Percentiles rank a stretch among this genome's conserved stretches.
Evolutionary conservation across 2,329 filamentous ascomycete species (phyloP).

Genomic region (Sclerotinia nivalis): DNA sequence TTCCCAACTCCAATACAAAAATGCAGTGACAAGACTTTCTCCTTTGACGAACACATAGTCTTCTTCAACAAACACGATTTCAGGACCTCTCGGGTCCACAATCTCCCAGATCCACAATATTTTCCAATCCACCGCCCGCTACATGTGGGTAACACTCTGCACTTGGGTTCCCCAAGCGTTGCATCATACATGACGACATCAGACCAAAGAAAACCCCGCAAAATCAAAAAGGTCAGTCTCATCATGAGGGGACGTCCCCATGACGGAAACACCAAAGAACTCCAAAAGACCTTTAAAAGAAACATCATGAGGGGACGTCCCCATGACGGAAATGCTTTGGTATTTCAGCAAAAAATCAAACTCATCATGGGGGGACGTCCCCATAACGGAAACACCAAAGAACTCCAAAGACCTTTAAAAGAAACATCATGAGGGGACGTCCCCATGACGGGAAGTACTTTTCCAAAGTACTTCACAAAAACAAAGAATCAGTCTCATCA

Average conservation of each 20-base stretch:
- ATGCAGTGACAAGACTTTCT: background rate
- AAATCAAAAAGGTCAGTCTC: background rate
- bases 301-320: too few species aligned
- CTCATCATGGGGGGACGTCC: too few species aligned
- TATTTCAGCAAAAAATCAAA: background rate
- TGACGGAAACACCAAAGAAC: background rate
- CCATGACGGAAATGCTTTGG: too few species aligned
- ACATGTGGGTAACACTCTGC: constrained; percentile 1
- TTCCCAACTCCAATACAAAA: background rate
- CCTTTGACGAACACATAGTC: too few species aligned
- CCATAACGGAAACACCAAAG: too few species aligned
- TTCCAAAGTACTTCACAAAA: too few species aligned
- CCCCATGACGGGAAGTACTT: too few species aligned
- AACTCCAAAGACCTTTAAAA: too few species aligned
- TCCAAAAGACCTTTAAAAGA: background rate
- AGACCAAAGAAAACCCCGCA: background rate
- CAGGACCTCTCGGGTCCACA: background rate
- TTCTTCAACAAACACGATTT: background rate
- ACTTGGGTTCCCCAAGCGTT: background rate
- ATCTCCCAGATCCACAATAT: background rate
- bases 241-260: background rate
- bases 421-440: too few species aligned
- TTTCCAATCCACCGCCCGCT: background rate
- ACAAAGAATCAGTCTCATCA: background rate
- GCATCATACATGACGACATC: constrained; percentile 1